Evolutionary conservation across 2,329 filamentous ascomycete genomes (phyloP).

Genomic region (Phialemonium atrogriseum): DNA sequence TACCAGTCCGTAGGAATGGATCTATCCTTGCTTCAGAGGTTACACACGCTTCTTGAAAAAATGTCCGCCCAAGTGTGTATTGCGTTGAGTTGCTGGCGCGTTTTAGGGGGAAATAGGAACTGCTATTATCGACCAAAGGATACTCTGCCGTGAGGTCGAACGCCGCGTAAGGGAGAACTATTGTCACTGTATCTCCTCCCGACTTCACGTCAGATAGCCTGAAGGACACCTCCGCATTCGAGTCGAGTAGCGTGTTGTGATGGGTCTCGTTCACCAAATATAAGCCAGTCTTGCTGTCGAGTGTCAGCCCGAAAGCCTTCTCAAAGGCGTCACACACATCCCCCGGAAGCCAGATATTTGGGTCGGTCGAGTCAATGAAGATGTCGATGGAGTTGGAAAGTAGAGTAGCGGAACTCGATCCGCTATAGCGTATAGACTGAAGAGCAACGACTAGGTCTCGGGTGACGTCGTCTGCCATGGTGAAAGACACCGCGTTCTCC

Average conservation of each 20-base stretch:
- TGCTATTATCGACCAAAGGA: slow-evolving; percentile 20
- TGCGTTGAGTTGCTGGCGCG: slow-evolving; percentile 23
- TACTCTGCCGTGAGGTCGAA: slow-evolving; percentile 22
- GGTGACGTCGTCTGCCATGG: slow-evolving; percentile 24
- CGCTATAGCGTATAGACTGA: slow-evolving; percentile 29
- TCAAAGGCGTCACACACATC: slow-evolving; percentile 24
- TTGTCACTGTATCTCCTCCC: slow-evolving; percentile 21
- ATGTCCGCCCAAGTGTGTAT: slow-evolving; percentile 25
- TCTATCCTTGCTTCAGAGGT: not conserved
- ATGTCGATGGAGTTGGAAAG: slow-evolving; percentile 24
- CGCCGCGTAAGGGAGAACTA: slow-evolving; percentile 22
- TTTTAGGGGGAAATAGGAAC: slow-evolving; percentile 24
- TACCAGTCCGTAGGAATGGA: not conserved
- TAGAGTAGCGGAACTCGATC: slow-evolving; percentile 20
- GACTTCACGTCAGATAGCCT: slow-evolving; percentile 22
- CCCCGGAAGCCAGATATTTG: slow-evolving; percentile 25
- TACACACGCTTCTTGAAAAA: slow-evolving; percentile 25
- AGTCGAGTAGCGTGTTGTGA: slow-evolving; percentile 17
- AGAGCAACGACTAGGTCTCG: slow-evolving; percentile 28
- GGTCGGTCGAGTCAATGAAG: slow-evolving; percentile 27
- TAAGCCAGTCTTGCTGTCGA: slow-evolving; percentile 18
- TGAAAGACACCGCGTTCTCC: slow-evolving; percentile 27
- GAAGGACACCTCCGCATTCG: slow-evolving; percentile 23
- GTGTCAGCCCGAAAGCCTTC: slow-evolving; percentile 20
- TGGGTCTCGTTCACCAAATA: slow-evolving; percentile 28